Evolutionary conservation across 768 basidiomycete species (phyloP).

Genomic region (Boletus fagicola): DNA sequence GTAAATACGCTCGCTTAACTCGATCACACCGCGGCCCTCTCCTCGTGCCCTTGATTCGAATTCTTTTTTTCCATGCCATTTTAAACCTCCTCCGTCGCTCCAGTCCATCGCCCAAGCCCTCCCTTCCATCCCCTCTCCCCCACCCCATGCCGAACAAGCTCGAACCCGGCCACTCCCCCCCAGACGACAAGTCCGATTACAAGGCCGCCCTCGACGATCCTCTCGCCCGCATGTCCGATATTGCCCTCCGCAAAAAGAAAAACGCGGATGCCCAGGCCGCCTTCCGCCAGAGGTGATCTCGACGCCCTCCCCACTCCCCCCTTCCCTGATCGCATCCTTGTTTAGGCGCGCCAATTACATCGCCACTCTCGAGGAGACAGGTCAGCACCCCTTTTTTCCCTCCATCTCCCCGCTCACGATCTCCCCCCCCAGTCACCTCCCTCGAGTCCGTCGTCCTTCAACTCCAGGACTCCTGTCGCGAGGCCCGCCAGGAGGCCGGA

Average conservation of each 20-base stretch:
- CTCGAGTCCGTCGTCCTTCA: slow-evolving; percentile 82
- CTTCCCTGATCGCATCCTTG: slow-evolving; percentile 24
- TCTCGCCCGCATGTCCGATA: slow-evolving; percentile 53
- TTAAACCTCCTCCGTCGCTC: slow-evolving; percentile 42
- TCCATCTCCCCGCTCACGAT: slow-evolving; percentile 15
- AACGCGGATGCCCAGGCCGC: slow-evolving; percentile 89
- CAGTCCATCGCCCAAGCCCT: slow-evolving; percentile 12
- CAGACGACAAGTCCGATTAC: slow-evolving; percentile 38
- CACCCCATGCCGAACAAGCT: slow-evolving; percentile 33
- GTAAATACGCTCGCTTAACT: slow-evolving; percentile 40
- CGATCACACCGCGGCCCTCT: slow-evolving; percentile 42
- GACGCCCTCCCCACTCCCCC: neutral
- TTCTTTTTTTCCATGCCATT: slow-evolving; percentile 65
- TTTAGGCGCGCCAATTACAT: slow-evolving; percentile 75
- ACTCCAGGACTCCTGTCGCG: slow-evolving; percentile 77
- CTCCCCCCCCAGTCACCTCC: slow-evolving; percentile 58
- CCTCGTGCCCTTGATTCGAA: slow-evolving; percentile 70
- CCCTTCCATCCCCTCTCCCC: slow-evolving; percentile 3
- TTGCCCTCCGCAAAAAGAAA: slow-evolving; percentile 80
- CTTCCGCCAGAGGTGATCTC: slow-evolving; percentile 58
- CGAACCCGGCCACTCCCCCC: slow-evolving; percentile 27
- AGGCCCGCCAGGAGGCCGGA: slow-evolving; percentile 57
- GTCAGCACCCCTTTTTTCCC: slow-evolving; percentile 28
- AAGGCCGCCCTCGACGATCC: slow-evolving; percentile 38
- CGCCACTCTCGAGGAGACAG: slow-evolving; percentile 82